These are phyloP conservation scores for Byssoonygena ceratinophila DNA, from an alignment of 2,329 filamentous ascomycete genomes.

Conservation along the genomic window DNA sequence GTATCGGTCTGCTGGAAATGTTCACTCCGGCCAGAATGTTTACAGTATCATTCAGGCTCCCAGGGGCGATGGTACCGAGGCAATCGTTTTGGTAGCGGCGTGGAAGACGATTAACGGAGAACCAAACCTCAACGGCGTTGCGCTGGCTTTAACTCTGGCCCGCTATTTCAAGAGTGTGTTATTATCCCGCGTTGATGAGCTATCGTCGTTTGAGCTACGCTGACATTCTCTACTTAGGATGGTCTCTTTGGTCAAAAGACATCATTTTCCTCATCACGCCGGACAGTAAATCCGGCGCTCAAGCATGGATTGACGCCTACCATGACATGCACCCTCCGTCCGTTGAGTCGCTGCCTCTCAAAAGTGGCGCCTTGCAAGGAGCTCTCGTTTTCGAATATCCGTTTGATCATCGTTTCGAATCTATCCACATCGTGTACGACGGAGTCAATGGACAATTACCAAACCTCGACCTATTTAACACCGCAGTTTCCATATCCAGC, in stretches of 20 bases:
- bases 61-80: constrained; percentile 90
- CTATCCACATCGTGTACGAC: constrained; percentile 85
- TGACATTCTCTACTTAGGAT: constrained; percentile 42
- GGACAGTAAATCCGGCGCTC: constrained; percentile 79
- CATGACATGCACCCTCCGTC: constrained; percentile 70
- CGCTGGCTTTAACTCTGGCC: constrained; percentile 73
- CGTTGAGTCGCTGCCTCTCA: constrained; percentile 69
- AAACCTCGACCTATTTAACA: constrained; percentile 93
- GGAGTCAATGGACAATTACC: constrained; percentile 91
- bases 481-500: constrained; percentile 72
- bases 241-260: constrained; percentile 98
- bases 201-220: background rate
- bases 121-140: constrained; percentile 77
- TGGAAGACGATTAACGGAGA: constrained; percentile 73
- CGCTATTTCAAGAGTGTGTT: constrained; percentile 77
- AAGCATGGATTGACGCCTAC: constrained; percentile 97
- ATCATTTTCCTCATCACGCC: constrained; percentile 85
- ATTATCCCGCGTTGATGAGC: background rate
- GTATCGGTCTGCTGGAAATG: constrained; percentile 66
- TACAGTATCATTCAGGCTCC: constrained; percentile 92
- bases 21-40: constrained; percentile 71
- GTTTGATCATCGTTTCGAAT: constrained; percentile 71
- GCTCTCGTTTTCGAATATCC: constrained; percentile 91
- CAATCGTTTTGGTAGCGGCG: constrained; percentile 80
- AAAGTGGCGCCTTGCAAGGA: constrained; percentile 85